Percentiles rank a stretch among this genome's conserved stretches.
Conservation (phyloP, 805 yeast genomes). For the Candida insectorum region DNA sequence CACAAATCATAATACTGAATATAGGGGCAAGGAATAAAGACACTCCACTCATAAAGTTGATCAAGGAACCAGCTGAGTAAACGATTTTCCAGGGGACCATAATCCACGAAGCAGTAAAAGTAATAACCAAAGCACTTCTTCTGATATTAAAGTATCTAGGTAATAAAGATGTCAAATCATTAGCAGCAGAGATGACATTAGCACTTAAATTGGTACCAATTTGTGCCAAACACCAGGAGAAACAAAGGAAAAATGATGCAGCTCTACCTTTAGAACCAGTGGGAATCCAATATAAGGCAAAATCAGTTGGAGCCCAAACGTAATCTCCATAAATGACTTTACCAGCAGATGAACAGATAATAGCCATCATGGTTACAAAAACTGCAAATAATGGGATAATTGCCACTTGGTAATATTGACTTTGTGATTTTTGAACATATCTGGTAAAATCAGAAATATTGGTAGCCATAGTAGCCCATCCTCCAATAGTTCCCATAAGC, state of each 20-base stretch:
- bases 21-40: constrained; percentile 14
- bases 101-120: constrained; percentile 9
- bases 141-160: constrained; percentile 11
- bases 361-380: constrained; percentile 18
- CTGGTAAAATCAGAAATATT: constrained; percentile 39
- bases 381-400: constrained; percentile 10
- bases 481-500: constrained; percentile 27
- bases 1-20: constrained; percentile 10
- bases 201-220: constrained; percentile 14
- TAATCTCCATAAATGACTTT: constrained; percentile 37
- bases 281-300: constrained; percentile 30
- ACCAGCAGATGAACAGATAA: constrained; percentile 33
- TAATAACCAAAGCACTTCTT: constrained; percentile 11
- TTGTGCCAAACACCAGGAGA: constrained; percentile 12
- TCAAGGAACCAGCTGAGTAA: constrained; percentile 11
- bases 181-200: constrained; percentile 13
- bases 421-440: constrained; percentile 27
- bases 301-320: constrained; percentile 43
- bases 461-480: constrained; percentile 34
- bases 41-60: constrained; percentile 14
- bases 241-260: constrained; percentile 14
- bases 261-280: constrained; percentile 15
- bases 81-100: constrained; percentile 17
- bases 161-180: constrained; percentile 11
- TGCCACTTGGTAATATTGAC: constrained; percentile 22